Conservation (phyloP, 805 yeast genomes). For the Hemisphaericaspora nanyangensis region DNA sequence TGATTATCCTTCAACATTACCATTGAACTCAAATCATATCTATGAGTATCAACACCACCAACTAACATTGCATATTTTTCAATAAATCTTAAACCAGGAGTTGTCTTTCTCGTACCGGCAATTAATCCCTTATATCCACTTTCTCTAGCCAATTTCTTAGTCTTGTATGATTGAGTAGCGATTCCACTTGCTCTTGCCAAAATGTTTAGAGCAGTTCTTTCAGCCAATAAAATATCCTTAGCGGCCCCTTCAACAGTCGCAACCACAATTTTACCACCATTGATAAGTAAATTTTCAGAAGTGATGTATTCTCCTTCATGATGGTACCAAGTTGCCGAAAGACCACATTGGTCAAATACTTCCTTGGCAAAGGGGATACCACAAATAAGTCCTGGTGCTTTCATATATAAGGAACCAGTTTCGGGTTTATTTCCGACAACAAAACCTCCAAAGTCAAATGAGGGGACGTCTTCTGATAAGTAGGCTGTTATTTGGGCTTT, state of each 20-base stretch:
- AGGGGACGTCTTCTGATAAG: slow-evolving; percentile 86
- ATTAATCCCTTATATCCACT: slow-evolving; percentile 76
- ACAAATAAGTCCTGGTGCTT: slow-evolving; percentile 71
- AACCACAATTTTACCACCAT: slow-evolving; percentile 56
- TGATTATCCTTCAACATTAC: slow-evolving; percentile 96
- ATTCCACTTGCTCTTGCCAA: slow-evolving; percentile 83
- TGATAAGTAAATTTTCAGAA: slow-evolving; percentile 42
- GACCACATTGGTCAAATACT: slow-evolving; percentile 71
- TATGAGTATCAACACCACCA: slow-evolving; percentile 91
- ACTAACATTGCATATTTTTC: slow-evolving; percentile 94
- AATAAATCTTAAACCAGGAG: slow-evolving; percentile 85
- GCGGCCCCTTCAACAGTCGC: slow-evolving; percentile 82
- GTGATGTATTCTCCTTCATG: slow-evolving; percentile 59
- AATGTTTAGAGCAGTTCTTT: slow-evolving; percentile 79
- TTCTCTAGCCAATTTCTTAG: slow-evolving; percentile 58
- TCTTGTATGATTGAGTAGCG: slow-evolving; percentile 66
- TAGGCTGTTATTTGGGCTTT: slow-evolving; percentile 70
- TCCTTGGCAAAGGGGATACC: slow-evolving; percentile 91
- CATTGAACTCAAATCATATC: slow-evolving; percentile 90
- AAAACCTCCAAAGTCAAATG: slow-evolving; percentile 90
- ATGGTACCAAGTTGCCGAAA: slow-evolving; percentile 68
- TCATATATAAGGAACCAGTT: slow-evolving; percentile 76
- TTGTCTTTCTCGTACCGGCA: slow-evolving; percentile 97
- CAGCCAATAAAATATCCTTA: slow-evolving; percentile 74
- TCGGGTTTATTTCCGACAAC: slow-evolving; percentile 81